Base-by-base conservation (phyloP, 2,329 filamentous ascomycete genomes). In the Sporothrix pallida region DNA sequence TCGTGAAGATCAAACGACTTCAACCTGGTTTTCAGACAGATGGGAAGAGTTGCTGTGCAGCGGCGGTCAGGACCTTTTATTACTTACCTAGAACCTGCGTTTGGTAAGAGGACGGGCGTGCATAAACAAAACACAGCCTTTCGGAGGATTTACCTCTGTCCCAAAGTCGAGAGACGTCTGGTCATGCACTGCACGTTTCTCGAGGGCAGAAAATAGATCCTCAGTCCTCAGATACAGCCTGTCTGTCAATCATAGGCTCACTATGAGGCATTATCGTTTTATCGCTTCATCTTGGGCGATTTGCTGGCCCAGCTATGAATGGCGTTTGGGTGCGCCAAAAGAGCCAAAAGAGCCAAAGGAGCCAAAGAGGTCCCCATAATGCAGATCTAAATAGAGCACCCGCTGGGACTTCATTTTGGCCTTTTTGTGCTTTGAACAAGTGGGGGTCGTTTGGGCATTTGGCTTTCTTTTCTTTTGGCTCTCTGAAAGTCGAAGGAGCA, bases 341-440 rank as follows among this genome's bases (percentile, higher is more conserved):
- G 31, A 37, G 31, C 31, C 31, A 37, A 37, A 37, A 37, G 31
- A 37, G 31, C 31, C 31, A 72, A 60, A 72, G 71, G 31, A 37
- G 31, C 31, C 31, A 72, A 60, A 72, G 71, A 72, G 52, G 42
- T 68, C 48, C 44, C 52, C 20, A 56, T 52, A 62, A 26, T 72
- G 71, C 54, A 70, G 71, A 73, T 73, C 71, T 37, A 69, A 72
- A 69, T 72, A 69, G 42, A 71, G 42, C 70, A 58, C 23, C 54
- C 63, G 15, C 46, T 10, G 65, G 20, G 15, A 20, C 42, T 23
- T 37, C 42, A 17, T 46, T n/a, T 46, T 48, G 42, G 10, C 1
- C n/a, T 44, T 10, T 63, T 20, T 46, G 44, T 17, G 42, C 42
- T 48, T 44, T 48, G 62, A 67, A 48, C 42, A 46, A 67, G 62